Percentiles rank a stretch among this genome's conserved stretches.
phyloP scores from a whole-genome alignment of 2,329 filamentous ascomycete genomes.

The Botrytis pseudocinerea region DNA sequence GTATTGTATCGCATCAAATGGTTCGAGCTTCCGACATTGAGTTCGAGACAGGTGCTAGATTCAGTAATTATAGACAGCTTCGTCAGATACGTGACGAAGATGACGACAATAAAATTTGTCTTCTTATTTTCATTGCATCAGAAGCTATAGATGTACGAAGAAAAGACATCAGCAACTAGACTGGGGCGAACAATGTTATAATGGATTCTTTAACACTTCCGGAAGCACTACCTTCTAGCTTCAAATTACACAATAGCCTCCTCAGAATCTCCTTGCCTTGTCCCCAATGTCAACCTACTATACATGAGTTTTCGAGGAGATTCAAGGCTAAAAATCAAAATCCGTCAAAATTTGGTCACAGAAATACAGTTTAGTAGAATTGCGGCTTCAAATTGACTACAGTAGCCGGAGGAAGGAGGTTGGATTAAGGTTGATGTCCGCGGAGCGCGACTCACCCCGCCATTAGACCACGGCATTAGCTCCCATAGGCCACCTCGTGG shows the following conservation, averaged over 20 bases:
- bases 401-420: background rate
- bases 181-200: background rate
- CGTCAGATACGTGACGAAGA: background rate
- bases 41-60: background rate
- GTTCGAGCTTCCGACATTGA: too few species aligned
- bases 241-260: background rate
- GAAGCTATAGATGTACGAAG: too few species aligned
- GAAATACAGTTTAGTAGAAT: background rate
- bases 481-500: background rate
- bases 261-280: background rate
- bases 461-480: background rate
- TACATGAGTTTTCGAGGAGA: background rate
- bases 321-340: too few species aligned
- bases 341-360: too few species aligned
- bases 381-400: background rate
- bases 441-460: background rate
- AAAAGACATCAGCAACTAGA: background rate
- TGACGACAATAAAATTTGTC: too few species aligned
- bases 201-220: background rate
- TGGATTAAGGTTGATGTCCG: background rate
- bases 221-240: background rate
- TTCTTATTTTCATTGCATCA: too few species aligned
- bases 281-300: background rate
- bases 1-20: too few species aligned
- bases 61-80: background rate